Percentiles rank a stretch among this genome's conserved stretches.
Evolutionary conservation across 2,329 filamentous ascomycete species (phyloP).

Genomic region (Paraconiothyrium sp.): DNA sequence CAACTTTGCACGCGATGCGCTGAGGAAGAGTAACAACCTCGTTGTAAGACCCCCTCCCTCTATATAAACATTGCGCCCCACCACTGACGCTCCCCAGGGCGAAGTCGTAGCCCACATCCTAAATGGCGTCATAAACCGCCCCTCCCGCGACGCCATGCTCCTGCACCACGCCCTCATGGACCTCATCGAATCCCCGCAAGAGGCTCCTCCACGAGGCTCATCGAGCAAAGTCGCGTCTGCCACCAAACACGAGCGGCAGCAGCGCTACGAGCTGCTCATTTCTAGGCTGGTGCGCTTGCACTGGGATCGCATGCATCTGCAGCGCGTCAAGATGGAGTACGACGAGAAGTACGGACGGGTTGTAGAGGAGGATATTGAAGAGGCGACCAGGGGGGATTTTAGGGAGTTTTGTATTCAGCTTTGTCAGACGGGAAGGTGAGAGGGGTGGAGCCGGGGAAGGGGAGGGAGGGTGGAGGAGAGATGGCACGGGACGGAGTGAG

Average conservation of each 20-base stretch:
- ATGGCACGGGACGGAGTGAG: not conserved
- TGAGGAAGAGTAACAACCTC: constrained; percentile 88
- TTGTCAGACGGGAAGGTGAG: constrained; percentile 41
- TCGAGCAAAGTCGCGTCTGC: constrained; percentile 29
- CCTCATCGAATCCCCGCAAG: constrained; percentile 49
- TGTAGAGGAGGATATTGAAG: constrained; percentile 80
- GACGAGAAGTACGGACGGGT: constrained; percentile 77
- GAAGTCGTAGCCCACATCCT: constrained; percentile 94
- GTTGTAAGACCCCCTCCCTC: constrained; percentile 71
- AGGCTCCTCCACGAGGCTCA: constrained; percentile 30
- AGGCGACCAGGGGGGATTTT: constrained; percentile 80
- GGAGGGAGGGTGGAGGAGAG: not conserved
- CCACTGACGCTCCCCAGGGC: constrained; percentile 65
- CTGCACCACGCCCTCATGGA: constrained; percentile 85
- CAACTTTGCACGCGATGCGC: constrained; percentile 88
- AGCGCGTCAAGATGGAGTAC: constrained; percentile 81
- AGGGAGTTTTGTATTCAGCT: constrained; percentile 78
- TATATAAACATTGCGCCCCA: not conserved
- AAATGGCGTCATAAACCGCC: constrained; percentile 95
- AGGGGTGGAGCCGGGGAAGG: not conserved
- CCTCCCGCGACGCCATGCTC: constrained; percentile 89
- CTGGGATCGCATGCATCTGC: constrained; percentile 88
- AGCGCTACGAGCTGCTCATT: constrained; percentile 87
- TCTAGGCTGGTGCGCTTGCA: constrained; percentile 88
- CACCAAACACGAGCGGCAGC: constrained; percentile 54